A percentile compares a stretch with the other conserved stretches of the same genome.
Conservation (phyloP, 306 rosid species). For the Cicer yamashitae region DNA sequence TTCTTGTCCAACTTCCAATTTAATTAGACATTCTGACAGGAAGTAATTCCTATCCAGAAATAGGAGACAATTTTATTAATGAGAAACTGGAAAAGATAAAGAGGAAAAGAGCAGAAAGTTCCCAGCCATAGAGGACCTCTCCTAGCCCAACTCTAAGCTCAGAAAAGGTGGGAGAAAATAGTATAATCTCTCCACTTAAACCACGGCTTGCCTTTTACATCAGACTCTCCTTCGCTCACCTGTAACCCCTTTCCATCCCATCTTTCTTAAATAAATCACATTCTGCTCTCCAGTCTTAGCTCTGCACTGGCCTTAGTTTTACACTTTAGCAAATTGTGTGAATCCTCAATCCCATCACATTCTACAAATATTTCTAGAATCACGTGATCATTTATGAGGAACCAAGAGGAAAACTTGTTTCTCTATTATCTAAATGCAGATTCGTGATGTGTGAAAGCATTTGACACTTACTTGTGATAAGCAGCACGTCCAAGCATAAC, state of each 20-base stretch:
- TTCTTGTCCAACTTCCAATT: conserved; percentile 22
- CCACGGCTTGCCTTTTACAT: not conserved
- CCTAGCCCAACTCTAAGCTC: not conserved
- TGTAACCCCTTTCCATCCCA: not conserved
- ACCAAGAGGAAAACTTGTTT: conserved; percentile 4
- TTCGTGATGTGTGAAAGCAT: conserved; percentile 21
- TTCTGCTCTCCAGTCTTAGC: conserved; percentile 9
- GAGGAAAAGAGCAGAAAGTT: conserved; percentile 2
- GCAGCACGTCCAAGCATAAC: conserved; percentile 99
- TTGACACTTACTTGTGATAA: conserved; percentile 65
- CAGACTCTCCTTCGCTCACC: conserved; percentile 27
- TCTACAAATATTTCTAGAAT: not conserved
- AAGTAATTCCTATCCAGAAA: not conserved
- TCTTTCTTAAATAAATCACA: conserved; percentile 12
- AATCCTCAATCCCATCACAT: conserved; percentile 3
- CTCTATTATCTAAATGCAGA: conserved; percentile 26
- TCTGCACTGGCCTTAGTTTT: conserved; percentile 8
- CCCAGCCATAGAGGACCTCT: not conserved
- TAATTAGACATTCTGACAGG: conserved; percentile 3
- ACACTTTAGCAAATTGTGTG: conserved; percentile 8
- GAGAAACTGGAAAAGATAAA: conserved; percentile 7
- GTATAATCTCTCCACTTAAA: not conserved
- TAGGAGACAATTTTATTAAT: not conserved
- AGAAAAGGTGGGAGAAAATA: not conserved
- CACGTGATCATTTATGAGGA: not conserved